These are phyloP conservation scores for Didymella arachidicola DNA, from an alignment of 2,329 filamentous ascomycete genomes.

Conservation along the genomic window DNA sequence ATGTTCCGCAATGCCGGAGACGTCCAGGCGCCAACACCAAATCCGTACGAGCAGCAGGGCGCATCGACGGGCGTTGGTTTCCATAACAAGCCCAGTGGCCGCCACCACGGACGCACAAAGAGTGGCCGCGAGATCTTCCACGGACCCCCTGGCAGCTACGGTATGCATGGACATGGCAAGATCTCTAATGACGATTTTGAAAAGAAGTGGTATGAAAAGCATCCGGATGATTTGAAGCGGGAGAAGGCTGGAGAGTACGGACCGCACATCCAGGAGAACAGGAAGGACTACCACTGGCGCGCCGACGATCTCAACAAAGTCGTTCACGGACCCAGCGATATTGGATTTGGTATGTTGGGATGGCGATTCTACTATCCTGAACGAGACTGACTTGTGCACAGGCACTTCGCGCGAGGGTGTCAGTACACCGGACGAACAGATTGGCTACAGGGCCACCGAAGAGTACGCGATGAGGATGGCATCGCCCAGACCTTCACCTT, in stretches of 20 bases:
- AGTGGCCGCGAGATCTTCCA: constrained; percentile 75
- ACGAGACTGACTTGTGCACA: constrained; percentile 57
- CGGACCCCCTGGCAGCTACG: constrained; percentile 87
- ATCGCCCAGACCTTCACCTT: constrained; percentile 68
- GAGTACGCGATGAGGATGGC: constrained; percentile 80
- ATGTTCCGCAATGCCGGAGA: constrained; percentile 94
- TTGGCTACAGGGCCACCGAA: constrained; percentile 86
- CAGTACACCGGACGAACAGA: constrained; percentile 86
- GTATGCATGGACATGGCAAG: constrained; percentile 86
- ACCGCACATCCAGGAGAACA: constrained; percentile 64
- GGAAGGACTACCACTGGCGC: constrained; percentile 83
- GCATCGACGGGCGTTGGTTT: constrained; percentile 58
- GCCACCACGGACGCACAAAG: constrained; percentile 70
- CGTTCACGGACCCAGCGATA: constrained; percentile 69
- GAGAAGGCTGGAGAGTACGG: constrained; percentile 75
- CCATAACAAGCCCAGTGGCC: constrained; percentile 60
- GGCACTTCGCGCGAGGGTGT: constrained; percentile 69
- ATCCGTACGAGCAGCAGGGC: constrained; percentile 59
- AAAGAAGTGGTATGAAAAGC: constrained; percentile 90
- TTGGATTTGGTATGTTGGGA: constrained; percentile 60
- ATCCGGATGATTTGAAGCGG: constrained; percentile 77
- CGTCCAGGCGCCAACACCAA: constrained; percentile 91
- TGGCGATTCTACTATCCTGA: constrained; percentile 50
- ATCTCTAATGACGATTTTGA: constrained; percentile 81
- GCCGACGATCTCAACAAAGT: constrained; percentile 90